phyloP scores from a whole-genome alignment of 2,329 filamentous ascomycete genomes.

The Rutstroemia sydowiana region DNA sequence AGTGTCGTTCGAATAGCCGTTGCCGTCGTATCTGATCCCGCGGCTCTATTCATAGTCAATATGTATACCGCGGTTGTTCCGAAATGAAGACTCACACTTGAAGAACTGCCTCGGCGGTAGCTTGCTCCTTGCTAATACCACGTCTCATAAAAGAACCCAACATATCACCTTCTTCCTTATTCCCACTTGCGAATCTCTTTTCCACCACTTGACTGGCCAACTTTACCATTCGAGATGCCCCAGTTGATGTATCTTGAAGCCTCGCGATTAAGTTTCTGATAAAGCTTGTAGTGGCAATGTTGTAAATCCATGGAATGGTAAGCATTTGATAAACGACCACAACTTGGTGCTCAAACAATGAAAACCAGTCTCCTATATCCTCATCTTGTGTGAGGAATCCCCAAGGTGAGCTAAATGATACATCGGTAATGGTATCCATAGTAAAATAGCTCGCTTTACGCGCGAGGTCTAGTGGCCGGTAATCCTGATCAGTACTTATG shows the following conservation, averaged over 20 bases:
- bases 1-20: slow-evolving; percentile 37
- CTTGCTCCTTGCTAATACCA: slow-evolving; percentile 22
- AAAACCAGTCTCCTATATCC: slow-evolving; percentile 36
- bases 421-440: slow-evolving; percentile 45
- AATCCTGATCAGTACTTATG: slow-evolving; percentile 31
- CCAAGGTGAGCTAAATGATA: slow-evolving; percentile 43
- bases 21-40: slow-evolving; percentile 51
- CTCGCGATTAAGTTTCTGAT: slow-evolving; percentile 19
- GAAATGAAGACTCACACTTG: slow-evolving; percentile 19
- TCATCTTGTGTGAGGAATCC: slow-evolving; percentile 41
- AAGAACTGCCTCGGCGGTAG: slow-evolving; percentile 7
- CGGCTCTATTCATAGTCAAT: slow-evolving; percentile 29
- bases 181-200: background rate
- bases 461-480: slow-evolving; percentile 41
- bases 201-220: slow-evolving; percentile 20
- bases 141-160: slow-evolving; percentile 43
- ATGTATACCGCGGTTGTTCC: background rate
- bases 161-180: slow-evolving; percentile 39
- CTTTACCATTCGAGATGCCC: slow-evolving; percentile 30
- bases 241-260: background rate
- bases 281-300: slow-evolving; percentile 37
- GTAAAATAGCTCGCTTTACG: slow-evolving; percentile 45
- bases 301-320: slow-evolving; percentile 34
- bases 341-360: slow-evolving; percentile 27
- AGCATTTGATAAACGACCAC: slow-evolving; percentile 34